phyloP scores from a whole-genome alignment of 495 filamentous ascomycete species.

The Lophium mytilinum region DNA sequence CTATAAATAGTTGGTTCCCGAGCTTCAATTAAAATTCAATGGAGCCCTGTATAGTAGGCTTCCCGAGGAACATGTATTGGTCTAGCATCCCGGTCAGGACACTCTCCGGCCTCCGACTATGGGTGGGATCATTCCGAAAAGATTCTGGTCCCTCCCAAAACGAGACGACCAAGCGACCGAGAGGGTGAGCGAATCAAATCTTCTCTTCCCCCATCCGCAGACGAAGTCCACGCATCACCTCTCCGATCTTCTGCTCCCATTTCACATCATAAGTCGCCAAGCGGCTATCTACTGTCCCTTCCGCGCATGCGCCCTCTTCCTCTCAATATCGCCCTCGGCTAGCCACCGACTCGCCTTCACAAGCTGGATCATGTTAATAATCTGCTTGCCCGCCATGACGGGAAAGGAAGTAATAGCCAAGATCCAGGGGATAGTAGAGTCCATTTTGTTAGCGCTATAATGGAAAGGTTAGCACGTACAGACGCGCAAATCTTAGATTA shows the following conservation, averaged over 20 bases:
- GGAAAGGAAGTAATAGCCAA: slow-evolving; percentile 71
- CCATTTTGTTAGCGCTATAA: slow-evolving; percentile 75
- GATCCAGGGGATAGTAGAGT: slow-evolving; percentile 75
- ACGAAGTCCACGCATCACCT: too few species aligned
- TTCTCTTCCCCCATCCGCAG: too few species aligned
- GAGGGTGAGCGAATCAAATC: too few species aligned
- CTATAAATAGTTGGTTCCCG: background rate
- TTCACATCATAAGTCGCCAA: too few species aligned
- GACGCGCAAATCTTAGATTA: too few species aligned
- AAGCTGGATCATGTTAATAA: slow-evolving; percentile 88
- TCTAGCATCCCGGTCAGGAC: background rate
- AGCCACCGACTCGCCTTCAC: slow-evolving; percentile 89
- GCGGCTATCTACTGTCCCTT: too few species aligned
- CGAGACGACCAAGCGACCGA: too few species aligned
- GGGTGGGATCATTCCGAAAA: background rate
- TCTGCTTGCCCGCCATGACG: slow-evolving; percentile 84
- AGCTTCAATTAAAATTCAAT: too few species aligned
- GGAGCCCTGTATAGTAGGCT: background rate
- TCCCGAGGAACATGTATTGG: background rate
- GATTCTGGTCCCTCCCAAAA: too few species aligned
- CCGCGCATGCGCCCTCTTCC: too few species aligned
- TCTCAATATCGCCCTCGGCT: slow-evolving; percentile 87
- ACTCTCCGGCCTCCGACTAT: background rate
- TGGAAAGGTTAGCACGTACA: too few species aligned
- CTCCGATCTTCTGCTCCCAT: too few species aligned